Evolutionary conservation across 768 basidiomycete genomes (phyloP), one percentile per base, ranked within the genome.

Genomic region (Chlorophyllum brunneum): DNA sequence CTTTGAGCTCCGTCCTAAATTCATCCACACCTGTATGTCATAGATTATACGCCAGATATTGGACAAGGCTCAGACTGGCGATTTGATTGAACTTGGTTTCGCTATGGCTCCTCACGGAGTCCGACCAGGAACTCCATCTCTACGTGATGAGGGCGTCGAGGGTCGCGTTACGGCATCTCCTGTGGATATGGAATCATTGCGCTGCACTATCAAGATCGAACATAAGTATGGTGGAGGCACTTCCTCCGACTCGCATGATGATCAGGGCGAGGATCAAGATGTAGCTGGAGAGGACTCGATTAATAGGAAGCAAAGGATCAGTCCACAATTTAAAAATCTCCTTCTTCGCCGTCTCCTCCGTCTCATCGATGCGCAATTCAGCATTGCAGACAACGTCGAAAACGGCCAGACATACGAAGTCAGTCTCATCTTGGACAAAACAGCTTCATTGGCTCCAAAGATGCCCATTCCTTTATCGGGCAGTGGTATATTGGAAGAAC

Each of bases 41-140:
- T 61, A 97, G 94, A 77, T 94, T 56, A 69, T 92, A 47, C 88
- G 92, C 26, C 95, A 95, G 75, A 74, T 95, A 36, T 69, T 98
- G 34, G 71, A 72, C 38, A 81, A 82, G 27, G 75, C 89, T n/a
- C 71, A 72, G 41, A 71, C 64, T 30, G 90, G 90, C 11, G 95
- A 97, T 64, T 83, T 87, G 29, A 79, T 98, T 40, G 93, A 95
- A 62, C 68, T 97, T 50, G 92, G 95, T 6, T 77, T 98, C 18
- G 77, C 80, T 54, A 71, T 90, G 33, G 59, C 54, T 26, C 62
- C 65, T 16, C 45, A 54, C 51, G 54, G 51, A 16, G 43, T 45
- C 6, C 51, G 27, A 26, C 37, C 51, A 34, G 47, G 46, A 29
- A 58, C 33, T 40, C 56, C 43, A 52, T 51, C 47, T 11, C 39